Evolutionary conservation across 352 stramenopile genomes (phyloP).

Genomic region (Phytopythium vexans): DNA sequence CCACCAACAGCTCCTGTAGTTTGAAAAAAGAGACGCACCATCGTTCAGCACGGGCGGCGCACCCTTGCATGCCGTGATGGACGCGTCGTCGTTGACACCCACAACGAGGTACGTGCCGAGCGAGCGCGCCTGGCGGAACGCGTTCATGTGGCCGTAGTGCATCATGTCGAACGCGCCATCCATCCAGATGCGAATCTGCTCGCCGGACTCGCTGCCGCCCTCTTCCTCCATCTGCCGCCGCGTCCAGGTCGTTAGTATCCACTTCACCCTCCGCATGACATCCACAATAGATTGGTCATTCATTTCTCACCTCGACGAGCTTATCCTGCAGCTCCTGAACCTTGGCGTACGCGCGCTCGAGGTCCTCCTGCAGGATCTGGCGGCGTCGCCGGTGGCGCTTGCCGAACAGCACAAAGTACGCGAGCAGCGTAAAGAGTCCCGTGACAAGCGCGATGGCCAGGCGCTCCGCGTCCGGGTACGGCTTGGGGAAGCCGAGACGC

Average conservation of each 20-base stretch:
- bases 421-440: conserved; percentile 74
- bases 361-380: conserved; percentile 64
- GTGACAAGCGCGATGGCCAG: conserved; percentile 80
- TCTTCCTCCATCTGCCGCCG: conserved; percentile 71
- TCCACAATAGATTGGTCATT: conserved; percentile 2
- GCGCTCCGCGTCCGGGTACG: conserved; percentile 83
- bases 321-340: conserved; percentile 85
- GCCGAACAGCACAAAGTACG: conserved; percentile 88
- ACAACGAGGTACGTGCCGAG: conserved; percentile 98
- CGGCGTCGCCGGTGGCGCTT: conserved; percentile 77
- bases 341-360: conserved; percentile 75
- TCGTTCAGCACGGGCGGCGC: conserved; percentile 96
- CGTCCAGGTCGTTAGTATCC: too few species aligned
- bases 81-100: conserved; percentile 97
- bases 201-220: conserved; percentile 54
- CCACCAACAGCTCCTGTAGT: background rate
- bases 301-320: conserved; percentile 44
- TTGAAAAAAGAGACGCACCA: conserved; percentile 14
- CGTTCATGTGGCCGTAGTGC: conserved; percentile 99
- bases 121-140: conserved; percentile 94
- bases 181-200: conserved; percentile 98
- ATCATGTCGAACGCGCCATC: conserved; percentile 99
- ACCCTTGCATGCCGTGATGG: conserved; percentile 96
- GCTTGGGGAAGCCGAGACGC: conserved; percentile 68
- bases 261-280: background rate